These are phyloP conservation scores for Lactarius sanguifluus DNA, from an alignment of 768 basidiomycete species.

Conservation along the genomic window DNA sequence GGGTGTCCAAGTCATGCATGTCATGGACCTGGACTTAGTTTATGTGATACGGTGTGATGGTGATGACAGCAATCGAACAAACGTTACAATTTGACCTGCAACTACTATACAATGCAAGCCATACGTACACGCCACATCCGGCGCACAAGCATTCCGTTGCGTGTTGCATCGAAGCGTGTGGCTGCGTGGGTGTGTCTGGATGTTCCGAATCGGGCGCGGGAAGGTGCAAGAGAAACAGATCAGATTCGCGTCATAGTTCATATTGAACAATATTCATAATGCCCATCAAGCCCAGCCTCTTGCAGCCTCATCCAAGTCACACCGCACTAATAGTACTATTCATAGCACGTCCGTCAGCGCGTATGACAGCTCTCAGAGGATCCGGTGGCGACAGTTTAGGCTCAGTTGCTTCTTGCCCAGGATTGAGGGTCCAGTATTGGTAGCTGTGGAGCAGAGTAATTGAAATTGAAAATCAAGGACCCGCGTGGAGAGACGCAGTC, in stretches of 20 bases:
- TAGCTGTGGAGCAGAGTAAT: slow-evolving; percentile 36
- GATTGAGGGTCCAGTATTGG: slow-evolving; percentile 56
- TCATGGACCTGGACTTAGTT: slow-evolving; percentile 4
- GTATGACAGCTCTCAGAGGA: slow-evolving; percentile 32
- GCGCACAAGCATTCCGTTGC: background rate
- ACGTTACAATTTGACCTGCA: background rate
- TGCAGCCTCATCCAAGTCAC: slow-evolving; percentile 11
- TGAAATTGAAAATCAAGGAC: background rate
- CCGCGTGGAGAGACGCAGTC: background rate
- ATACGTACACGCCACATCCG: slow-evolving; percentile 1
- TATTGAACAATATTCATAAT: background rate
- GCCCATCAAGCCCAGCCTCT: background rate
- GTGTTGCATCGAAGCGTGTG: background rate
- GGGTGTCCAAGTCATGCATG: background rate
- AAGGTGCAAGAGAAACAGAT: background rate
- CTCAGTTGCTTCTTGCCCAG: slow-evolving; percentile 46
- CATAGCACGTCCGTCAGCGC: background rate
- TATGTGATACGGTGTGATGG: slow-evolving; percentile 2
- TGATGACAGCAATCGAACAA: slow-evolving; percentile 3
- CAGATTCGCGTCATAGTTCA: slow-evolving; percentile 1
- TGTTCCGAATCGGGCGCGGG: slow-evolving; percentile 2
- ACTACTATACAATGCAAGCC: background rate
- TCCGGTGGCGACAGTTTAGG: slow-evolving; percentile 43
- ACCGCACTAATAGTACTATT: background rate
- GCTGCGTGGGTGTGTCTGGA: background rate